phyloP scores from a whole-genome alignment of 768 basidiomycete species.

The Trametes maxima region DNA sequence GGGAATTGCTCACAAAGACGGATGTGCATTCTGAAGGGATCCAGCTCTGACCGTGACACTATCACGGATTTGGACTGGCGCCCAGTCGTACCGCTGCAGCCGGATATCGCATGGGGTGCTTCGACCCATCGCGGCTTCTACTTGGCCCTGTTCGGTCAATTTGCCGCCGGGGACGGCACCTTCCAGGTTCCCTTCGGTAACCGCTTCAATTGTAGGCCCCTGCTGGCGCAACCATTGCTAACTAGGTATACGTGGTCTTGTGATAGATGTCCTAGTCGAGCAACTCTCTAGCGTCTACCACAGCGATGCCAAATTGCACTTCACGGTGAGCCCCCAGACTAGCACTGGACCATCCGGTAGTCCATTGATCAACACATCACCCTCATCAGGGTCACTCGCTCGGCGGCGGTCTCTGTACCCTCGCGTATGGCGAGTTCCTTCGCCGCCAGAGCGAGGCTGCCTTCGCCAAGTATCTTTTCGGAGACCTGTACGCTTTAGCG shows the following conservation, averaged over 20 bases:
- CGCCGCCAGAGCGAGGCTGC: neutral
- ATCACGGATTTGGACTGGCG: constrained; percentile 1
- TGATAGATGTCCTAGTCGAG: constrained; percentile 2
- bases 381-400: constrained; percentile 13
- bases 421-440: constrained; percentile 16
- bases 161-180: neutral
- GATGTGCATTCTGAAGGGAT: constrained; percentile 6
- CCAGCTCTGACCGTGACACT: constrained; percentile 1
- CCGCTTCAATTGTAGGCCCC: neutral
- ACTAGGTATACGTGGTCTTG: neutral
- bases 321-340: constrained; percentile 2
- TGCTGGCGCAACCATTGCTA: neutral
- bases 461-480: constrained; percentile 2
- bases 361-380: too few species aligned
- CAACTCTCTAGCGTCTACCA: neutral
- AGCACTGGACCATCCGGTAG: neutral
- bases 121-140: constrained; percentile 6
- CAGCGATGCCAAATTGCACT: constrained; percentile 1
- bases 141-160: constrained; percentile 1
- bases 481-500: constrained; percentile 8
- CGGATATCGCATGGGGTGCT: constrained; percentile 1
- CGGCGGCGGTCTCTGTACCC: constrained; percentile 8
- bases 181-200: constrained; percentile 1
- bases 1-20: neutral
- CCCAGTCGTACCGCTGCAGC: neutral